Base-by-base conservation (phyloP, 352 stramenopile species). In the Pythium sukuiense region DNA sequence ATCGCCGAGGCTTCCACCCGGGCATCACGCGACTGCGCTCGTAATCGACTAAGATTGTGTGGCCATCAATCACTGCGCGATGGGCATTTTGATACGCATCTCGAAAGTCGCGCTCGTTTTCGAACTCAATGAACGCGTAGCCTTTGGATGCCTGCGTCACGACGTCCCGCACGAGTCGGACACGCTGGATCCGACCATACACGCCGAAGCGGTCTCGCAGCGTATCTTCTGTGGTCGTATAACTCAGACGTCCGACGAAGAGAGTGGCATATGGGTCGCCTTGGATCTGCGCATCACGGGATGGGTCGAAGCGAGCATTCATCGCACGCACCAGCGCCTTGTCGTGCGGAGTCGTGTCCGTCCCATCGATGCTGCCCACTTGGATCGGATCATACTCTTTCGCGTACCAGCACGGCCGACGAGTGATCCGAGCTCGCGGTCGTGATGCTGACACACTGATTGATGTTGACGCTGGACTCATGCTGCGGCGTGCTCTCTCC, bases 101-200 rank as follows among this genome's bases (percentile, higher is more conserved):
- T 59, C 77, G 73, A 50, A 92, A 93, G 48, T 76, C 73, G 24
- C 68, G 67, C 61, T 89, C 81, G 39, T 72, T 55, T 35, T 68
- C 72, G 56, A 89, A 95, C 61, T 91, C 84, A 29, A 95, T 67
- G 65, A 95, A 95, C 30, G 86, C 84, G 72, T 95, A 93, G 49
- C 84, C 84, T 37, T 81, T 87, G 62, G 83, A 91, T 54, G 76
- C 76, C 58, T 82, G 59, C 20, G 84, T 90, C 37, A 70, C 76
- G 12, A 85, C 73, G 55, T 95, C 80, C 11, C 78, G 76, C 55
- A 95, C 86, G 6, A 95, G 73, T 27, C 84, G 82, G 58, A 89
- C 56, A n/a, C 67, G 70, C 6, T 59, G 32, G 49, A 95, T 72
- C 3, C 61, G 56, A 18, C 86, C 86, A 32, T 79, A 93, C 12